Conservation (phyloP, 2,329 filamentous ascomycete species). For the Penicillium sp. region DNA sequence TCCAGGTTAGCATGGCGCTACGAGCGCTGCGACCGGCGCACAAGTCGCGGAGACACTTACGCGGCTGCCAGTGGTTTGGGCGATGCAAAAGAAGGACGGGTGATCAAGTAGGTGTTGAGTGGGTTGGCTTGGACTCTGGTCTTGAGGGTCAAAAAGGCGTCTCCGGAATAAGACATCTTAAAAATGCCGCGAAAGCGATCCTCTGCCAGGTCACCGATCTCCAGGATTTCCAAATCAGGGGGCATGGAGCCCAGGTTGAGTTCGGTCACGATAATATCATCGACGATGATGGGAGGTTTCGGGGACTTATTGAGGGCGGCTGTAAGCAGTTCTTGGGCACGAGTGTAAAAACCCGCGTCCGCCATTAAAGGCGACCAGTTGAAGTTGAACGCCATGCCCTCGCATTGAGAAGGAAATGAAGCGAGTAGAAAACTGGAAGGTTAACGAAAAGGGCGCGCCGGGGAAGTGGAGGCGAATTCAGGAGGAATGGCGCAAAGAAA, state of each 20-base stretch:
- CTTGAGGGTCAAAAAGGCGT: constrained; percentile 92
- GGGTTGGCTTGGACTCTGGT: constrained; percentile 98
- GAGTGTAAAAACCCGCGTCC: constrained; percentile 85
- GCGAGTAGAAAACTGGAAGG: constrained; percentile 7
- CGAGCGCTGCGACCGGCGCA: background rate
- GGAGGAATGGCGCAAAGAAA: background rate
- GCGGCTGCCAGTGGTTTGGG: constrained; percentile 88
- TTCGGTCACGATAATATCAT: constrained; percentile 98
- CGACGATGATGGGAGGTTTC: constrained; percentile 97
- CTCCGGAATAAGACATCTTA: constrained; percentile 97
- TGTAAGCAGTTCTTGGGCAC: constrained; percentile 90
- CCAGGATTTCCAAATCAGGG: constrained; percentile 91
- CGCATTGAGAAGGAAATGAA: constrained; percentile 27
- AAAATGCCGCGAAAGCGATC: constrained; percentile 97
- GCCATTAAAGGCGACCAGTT: constrained; percentile 99
- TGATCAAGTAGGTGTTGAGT: constrained; percentile 90
- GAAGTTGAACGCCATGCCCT: constrained; percentile 97
- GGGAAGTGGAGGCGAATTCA: constrained; percentile 2
- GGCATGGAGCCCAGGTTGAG: constrained; percentile 94
- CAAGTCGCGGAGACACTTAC: constrained; percentile 29
- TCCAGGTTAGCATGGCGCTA: constrained; percentile 9
- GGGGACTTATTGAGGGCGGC: constrained; percentile 95
- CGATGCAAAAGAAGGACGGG: constrained; percentile 88
- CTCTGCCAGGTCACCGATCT: constrained; percentile 96
- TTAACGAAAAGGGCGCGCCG: background rate